Evolutionary conservation across 179 eudicot genomes (phyloP), one percentile per base, ranked within the genome.

Genomic region (Beta lomatogona): DNA sequence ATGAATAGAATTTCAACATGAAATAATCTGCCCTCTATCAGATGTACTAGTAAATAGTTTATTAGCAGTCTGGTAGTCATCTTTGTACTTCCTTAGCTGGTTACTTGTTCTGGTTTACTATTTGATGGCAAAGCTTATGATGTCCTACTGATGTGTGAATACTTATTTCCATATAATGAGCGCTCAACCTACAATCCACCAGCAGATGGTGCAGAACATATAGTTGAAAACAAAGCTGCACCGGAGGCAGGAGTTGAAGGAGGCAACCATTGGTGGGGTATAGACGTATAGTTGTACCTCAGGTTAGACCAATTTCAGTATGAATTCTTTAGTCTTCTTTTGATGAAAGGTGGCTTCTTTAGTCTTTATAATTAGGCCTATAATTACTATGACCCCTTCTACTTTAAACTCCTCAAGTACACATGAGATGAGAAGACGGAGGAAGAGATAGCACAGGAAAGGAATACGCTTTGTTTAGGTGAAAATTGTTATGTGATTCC

Each of bases 181-280:
- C 63, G 97, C 88, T 68, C 93, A 86, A 80, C 86, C 87, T 70
- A 91, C 83, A 87, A 84, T 79, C 91, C 80, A 59, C 87, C 88
- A 48, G 84, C 66, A 19, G 82, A 81, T 55, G 89, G 85, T 68
- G 97, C 78, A 46, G 86, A 94, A 73, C 84, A 73, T 71, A 88
- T 74, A 21, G 85, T 22, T 31, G 92, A 86, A 80, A 82, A 92
- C 72, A 97, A 88, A 73, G 89, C 79, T 60, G 89, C 64, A 63
- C 89, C 77, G 44, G 91, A 90, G 83, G 86, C 85, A 67, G 92
- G 80, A 75, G 89, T 73, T 58, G 90, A 86, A 81, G 92, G 83
- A 31, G 92, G 87, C 57, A 93, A 94, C 82, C 95, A 91, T 58
- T 93, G 91, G 28, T 25, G 28, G 28, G 28, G 28, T 25, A 25